Conservation (phyloP, 257 asterid genomes). For the Penstemon eatonii region DNA sequence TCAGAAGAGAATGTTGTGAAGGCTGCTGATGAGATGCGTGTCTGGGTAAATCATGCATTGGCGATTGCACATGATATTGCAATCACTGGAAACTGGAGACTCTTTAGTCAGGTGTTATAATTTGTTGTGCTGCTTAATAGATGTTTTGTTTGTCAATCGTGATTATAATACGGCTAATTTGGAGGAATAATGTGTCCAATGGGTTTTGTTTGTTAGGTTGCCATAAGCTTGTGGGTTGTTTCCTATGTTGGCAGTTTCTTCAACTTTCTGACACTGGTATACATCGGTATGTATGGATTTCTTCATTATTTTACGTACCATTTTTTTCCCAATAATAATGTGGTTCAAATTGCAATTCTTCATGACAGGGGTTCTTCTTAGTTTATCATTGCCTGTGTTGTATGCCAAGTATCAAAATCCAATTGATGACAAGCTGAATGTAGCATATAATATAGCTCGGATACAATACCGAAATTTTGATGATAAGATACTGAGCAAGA, state of each 20-base stretch:
- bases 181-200: conserved; percentile 9
- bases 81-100: conserved; percentile 62
- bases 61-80: conserved; percentile 74
- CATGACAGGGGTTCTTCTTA: conserved; percentile 65
- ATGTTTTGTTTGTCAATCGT: conserved; percentile 17
- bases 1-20: conserved; percentile 63
- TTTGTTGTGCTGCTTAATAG: conserved; percentile 17
- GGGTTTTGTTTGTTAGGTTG: conserved; percentile 59
- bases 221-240: conserved; percentile 52
- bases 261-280: conserved; percentile 70
- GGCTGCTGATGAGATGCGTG: conserved; percentile 74
- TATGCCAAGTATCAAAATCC: conserved; percentile 78
- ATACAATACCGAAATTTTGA: conserved; percentile 57
- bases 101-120: conserved; percentile 58
- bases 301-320: not conserved
- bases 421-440: conserved; percentile 65
- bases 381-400: conserved; percentile 69
- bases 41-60: conserved; percentile 62
- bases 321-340: not conserved
- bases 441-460: conserved; percentile 45
- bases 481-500: conserved; percentile 48
- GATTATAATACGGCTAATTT: conserved; percentile 20
- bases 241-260: conserved; percentile 82
- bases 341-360: conserved; percentile 15
- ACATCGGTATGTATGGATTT: conserved; percentile 55